Percentiles rank a stretch among this genome's conserved stretches.
phyloP scores from a whole-genome alignment of 768 basidiomycete species.

The Amanita jacksonii region DNA sequence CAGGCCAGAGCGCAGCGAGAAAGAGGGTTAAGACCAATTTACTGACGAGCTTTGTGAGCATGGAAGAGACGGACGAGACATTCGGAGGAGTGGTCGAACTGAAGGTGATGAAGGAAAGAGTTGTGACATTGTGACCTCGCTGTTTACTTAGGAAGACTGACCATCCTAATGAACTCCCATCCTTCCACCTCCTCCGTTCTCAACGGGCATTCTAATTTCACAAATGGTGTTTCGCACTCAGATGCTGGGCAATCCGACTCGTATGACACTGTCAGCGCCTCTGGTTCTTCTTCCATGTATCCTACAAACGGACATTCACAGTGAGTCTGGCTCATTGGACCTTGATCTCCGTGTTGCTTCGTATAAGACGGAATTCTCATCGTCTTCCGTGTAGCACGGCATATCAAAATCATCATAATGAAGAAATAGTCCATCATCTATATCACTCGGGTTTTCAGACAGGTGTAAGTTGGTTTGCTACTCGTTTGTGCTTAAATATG shows the following conservation, averaged over 20 bases:
- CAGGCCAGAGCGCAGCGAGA: conserved; percentile 7
- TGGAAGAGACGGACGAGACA: conserved; percentile 5
- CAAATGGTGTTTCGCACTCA: conserved; percentile 39
- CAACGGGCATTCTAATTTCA: conserved; percentile 42
- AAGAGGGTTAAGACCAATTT: conserved; percentile 11
- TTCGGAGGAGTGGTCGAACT: conserved; percentile 12
- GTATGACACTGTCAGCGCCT: conserved; percentile 25
- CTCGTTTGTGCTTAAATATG: conserved; percentile 8
- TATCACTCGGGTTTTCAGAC: conserved; percentile 76
- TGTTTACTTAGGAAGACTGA: too few species aligned
- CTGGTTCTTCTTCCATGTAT: conserved; percentile 32
- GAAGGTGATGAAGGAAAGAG: conserved; percentile 6
- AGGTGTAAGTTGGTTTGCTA: conserved; percentile 45
- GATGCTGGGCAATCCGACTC: conserved; percentile 27
- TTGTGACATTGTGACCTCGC: too few species aligned
- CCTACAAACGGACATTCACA: conserved; percentile 48
- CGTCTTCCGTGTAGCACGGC: conserved; percentile 24
- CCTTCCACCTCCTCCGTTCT: conserved; percentile 11
- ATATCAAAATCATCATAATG: conserved; percentile 56
- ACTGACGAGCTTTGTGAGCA: conserved; percentile 13
- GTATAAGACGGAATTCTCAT: too few species aligned
- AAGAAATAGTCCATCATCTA: conserved; percentile 69
- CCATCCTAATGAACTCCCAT: conserved; percentile 5
- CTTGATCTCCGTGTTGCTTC: background rate
- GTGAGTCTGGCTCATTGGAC: conserved; percentile 31